These are phyloP conservation scores for Trichoderma arundinaceum DNA, from an alignment of 2,329 filamentous ascomycete genomes.

Conservation along the genomic window DNA sequence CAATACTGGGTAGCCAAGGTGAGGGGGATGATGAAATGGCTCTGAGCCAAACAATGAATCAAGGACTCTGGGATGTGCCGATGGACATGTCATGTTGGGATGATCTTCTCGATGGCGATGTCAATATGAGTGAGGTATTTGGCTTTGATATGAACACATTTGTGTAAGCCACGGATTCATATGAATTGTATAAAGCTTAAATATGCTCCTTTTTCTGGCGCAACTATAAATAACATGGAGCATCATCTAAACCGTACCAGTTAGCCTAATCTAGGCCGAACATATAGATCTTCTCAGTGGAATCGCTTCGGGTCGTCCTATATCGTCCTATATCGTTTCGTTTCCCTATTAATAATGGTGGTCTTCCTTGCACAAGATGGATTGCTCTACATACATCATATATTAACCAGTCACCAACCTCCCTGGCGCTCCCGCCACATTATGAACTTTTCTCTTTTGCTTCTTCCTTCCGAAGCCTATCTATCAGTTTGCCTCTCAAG, in stretches of 20 bases:
- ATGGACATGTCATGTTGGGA: constrained; percentile 30
- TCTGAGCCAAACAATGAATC: not conserved
- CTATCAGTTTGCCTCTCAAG: constrained; percentile 59
- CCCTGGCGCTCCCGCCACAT: constrained; percentile 33
- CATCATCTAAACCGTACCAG: no score
- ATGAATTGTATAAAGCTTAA: not conserved
- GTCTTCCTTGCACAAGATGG: no score
- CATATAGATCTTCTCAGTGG: no score
- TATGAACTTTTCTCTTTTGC: constrained; percentile 43
- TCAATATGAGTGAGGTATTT: constrained; percentile 30
- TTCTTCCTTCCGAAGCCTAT: constrained; percentile 60
- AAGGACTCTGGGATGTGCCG: constrained; percentile 25
- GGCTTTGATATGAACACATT: constrained; percentile 27
- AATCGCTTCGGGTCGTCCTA: no score
- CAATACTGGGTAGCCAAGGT: not conserved
- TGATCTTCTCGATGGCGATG: constrained; percentile 21
- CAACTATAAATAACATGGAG: no score
- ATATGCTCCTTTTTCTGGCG: no score
- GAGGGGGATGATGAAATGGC: not conserved
- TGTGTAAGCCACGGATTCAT: not conserved
- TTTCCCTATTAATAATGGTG: no score
- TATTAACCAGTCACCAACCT: no score
- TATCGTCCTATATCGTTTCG: no score
- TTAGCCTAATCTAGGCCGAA: no score
- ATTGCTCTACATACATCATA: no score